Base-by-base conservation (phyloP, 495 filamentous ascomycete species). In the Neurospora sp. region DNA sequence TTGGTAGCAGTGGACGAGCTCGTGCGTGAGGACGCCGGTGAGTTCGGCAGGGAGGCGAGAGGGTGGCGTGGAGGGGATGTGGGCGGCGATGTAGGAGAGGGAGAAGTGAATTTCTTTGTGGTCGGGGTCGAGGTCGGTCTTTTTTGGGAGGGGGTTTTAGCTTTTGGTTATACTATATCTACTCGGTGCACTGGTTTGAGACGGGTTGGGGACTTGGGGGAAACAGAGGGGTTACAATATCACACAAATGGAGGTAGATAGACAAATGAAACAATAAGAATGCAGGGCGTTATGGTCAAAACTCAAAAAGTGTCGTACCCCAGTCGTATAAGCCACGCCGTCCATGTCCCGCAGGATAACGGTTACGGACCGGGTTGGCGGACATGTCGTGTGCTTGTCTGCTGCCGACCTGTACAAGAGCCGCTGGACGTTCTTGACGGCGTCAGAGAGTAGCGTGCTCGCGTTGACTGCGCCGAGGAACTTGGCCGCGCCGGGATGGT, bases 1-100 rank as follows among this genome's bases (percentile, higher is more conserved):
- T 79, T 99, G 96, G 83, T 92, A 97, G 83, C 94, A 98, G 79
- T 99, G 96, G 12, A 98, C 96, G 74, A 98, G 91, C 82, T 99
- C 96, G 80, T 99, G 96, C 0, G 89, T 89, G 10, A 99, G 77
- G 3, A 99, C 93, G 46, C 96, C 96, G 12, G 85, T 81, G 72
- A 98, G 89, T 82, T 99, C 96, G 40, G 87, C 76, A n/a, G 80
- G 68, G 16, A 80, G 80, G 14, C 84, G 84, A 2, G 81, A 70
- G 0, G 77, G 1, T 35, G 53, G 53, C 12, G 53, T 16, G 27
- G 53, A 66, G 3, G 84, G 81, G 72, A 83, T 79, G 71, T 82
- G 79, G 16, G 81, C 72, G 41, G 78, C 74, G 76, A 98, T 90
- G 82, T 97, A 97, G 70, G 87, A 82, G 12, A 94, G 88, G 5